Conservation (phyloP, 2,329 filamentous ascomycete species). For the Verticillium dahliae region DNA sequence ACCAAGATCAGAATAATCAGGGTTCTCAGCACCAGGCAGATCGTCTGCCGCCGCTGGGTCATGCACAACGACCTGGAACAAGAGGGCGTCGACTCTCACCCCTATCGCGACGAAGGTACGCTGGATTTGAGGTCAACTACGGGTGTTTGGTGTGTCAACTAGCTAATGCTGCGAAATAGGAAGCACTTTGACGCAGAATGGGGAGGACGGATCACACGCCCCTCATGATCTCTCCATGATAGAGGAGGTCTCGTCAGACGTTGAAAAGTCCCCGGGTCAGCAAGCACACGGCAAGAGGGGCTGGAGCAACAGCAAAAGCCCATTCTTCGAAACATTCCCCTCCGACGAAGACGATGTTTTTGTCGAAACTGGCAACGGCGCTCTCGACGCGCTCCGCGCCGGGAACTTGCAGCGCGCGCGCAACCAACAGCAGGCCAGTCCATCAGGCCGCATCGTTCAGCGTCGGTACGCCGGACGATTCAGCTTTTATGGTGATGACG, state of each 20-base stretch:
- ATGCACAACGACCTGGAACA: neutral
- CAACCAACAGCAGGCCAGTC: neutral
- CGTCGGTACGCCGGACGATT: neutral
- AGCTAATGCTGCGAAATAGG: neutral
- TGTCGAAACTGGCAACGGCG: no score
- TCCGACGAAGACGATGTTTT: neutral
- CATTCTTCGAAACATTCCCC: neutral
- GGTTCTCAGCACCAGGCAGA: neutral
- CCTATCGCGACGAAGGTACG: neutral
- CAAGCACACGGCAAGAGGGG: neutral
- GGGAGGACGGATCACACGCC: neutral
- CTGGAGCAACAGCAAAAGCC: neutral
- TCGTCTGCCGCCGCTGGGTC: neutral
- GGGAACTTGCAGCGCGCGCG: neutral
- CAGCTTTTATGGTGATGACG: neutral
- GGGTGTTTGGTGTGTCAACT: neutral
- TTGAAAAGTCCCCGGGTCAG: neutral
- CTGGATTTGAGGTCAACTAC: neutral
- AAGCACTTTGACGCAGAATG: no score
- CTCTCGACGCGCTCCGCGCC: neutral
- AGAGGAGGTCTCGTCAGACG: constrained; percentile 1
- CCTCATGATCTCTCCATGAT: neutral
- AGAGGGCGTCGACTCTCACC: neutral
- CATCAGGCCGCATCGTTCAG: neutral
- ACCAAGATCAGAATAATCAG: neutral